These are phyloP conservation scores for Bryum argenteum DNA, from an alignment of 225 moss, liverwort and hornwort genomes.

Conservation along the genomic window DNA sequence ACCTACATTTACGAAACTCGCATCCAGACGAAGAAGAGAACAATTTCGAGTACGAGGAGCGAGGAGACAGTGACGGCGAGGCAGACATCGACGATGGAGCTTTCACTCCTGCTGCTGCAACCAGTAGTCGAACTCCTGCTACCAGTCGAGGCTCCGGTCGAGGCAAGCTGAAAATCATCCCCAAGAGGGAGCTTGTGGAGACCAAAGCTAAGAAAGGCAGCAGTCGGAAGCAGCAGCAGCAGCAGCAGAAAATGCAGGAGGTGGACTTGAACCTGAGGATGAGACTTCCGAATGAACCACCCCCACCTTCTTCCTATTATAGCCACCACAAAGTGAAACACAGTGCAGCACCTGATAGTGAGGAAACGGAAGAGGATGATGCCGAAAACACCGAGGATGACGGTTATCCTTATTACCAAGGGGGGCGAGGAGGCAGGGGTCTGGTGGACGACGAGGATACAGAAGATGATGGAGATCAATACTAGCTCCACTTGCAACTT, in stretches of 20 bases:
- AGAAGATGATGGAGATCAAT: conserved; percentile 86
- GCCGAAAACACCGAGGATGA: conserved; percentile 82
- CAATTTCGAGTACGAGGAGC: conserved; percentile 48
- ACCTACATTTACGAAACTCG: conserved; percentile 86
- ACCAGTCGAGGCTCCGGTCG: conserved; percentile 56
- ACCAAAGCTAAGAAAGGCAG: conserved; percentile 58
- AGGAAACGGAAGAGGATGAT: conserved; percentile 96
- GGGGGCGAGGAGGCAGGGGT: conserved; percentile 16
- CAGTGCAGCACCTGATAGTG: conserved; percentile 70
- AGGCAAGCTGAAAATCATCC: conserved; percentile 67
- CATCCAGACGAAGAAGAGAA: conserved; percentile 48
- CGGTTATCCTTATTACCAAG: conserved; percentile 46
- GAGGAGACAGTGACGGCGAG: conserved; percentile 68
- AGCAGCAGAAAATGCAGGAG: conserved; percentile 21
- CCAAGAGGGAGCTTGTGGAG: conserved; percentile 57
- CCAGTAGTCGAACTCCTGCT: conserved; percentile 24
- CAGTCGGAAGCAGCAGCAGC: conserved; percentile 15
- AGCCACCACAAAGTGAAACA: conserved; percentile 37
- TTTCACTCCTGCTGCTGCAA: conserved; percentile 36
- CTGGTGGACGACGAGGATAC: conserved; percentile 84
- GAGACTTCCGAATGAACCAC: conserved; percentile 42
- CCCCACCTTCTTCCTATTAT: conserved; percentile 32
- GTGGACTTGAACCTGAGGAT: conserved; percentile 56
- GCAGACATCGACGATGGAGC: conserved; percentile 73
- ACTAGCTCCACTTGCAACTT: not conserved